phyloP scores from a whole-genome alignment of 176 grass and related monocot species.

The Tillandsia leiboldiana region DNA sequence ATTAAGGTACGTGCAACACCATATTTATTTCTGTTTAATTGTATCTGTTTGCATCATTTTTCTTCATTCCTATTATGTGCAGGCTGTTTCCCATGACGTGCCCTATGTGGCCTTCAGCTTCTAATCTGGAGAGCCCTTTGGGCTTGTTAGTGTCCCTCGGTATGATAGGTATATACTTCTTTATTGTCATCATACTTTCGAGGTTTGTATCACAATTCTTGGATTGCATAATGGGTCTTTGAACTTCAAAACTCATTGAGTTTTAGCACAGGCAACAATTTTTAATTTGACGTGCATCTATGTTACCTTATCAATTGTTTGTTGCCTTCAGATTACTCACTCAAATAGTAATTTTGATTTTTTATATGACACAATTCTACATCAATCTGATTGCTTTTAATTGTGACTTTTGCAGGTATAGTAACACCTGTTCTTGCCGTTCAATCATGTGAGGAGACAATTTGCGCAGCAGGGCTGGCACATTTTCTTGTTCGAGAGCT shows the following conservation, averaged over 20 bases:
- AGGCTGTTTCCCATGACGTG: neutral
- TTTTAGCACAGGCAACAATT: too few relatives aligned
- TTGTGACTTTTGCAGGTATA: neutral
- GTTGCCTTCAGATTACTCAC: neutral
- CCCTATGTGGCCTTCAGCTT: slow-evolving; percentile 18
- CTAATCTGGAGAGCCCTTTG: slow-evolving; percentile 12
- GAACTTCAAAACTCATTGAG: too few relatives aligned
- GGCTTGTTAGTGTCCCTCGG: neutral
- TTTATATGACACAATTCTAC: neutral
- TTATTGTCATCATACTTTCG: neutral
- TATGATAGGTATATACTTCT: slow-evolving; percentile 6
- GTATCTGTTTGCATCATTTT: neutral
- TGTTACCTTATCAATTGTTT: too few relatives aligned
- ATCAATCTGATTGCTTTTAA: neutral
- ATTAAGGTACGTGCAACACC: slow-evolving; percentile 17
- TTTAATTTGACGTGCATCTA: too few relatives aligned
- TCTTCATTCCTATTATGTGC: neutral
- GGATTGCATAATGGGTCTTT: too few relatives aligned
- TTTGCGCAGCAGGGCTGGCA: neutral
- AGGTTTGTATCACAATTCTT: neutral
- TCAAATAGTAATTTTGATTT: neutral
- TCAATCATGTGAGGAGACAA: neutral
- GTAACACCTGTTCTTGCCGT: slow-evolving; percentile 1
- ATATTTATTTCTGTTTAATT: neutral
- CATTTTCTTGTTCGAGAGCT: slow-evolving; percentile 7